Base-by-base conservation (phyloP, 169 alveolate genomes). In the Plasmodium reichenowi region DNA sequence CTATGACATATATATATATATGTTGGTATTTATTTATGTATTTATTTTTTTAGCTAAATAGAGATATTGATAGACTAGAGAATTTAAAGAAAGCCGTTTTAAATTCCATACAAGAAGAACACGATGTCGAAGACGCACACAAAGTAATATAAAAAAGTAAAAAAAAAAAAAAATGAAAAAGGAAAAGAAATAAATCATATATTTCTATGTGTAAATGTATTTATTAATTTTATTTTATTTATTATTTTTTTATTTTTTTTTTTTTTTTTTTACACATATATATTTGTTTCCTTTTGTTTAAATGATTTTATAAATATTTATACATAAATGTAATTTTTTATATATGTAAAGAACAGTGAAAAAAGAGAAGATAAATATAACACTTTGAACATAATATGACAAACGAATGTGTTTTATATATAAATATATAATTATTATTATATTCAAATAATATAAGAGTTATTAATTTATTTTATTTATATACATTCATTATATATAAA, bases 101-200 rank as follows among this genome's bases (percentile, higher is more conserved):
- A 56, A 83, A 93, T 47, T 95, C 97, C 24, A 93, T 95, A 32
- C 97, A 95, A 90, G 96, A 94, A 32, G 97, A 95, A 66, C 92
- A 92, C 45, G 90, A 80, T 4, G 83, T 80, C 26, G 90, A 80
- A 24, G 90, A 80, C 70, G 72, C 90, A 9, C 90, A 80, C 58
- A 80, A 80, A 45, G 90, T 80, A 80, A 63, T 10, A 32, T 54
- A 43, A 54, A 24, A 67, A 60, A 17, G 13, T 38, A 38, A 38
- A 38, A 38, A 38, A 38, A 5, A 38, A 38, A 38, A 38, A 38
- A 38, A 38, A 32, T 20, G 22, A 32, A 38, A 38, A 38, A 7
- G 47, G 9, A 38, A 38, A 38, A 43, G 3, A 10, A 43, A 45
- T 12, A 8, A 60, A n/a, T 60, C 72, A 15, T 92, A 83, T 60